Conservation (phyloP, 2,329 filamentous ascomycete genomes). For the Fusarium tricinctum region DNA sequence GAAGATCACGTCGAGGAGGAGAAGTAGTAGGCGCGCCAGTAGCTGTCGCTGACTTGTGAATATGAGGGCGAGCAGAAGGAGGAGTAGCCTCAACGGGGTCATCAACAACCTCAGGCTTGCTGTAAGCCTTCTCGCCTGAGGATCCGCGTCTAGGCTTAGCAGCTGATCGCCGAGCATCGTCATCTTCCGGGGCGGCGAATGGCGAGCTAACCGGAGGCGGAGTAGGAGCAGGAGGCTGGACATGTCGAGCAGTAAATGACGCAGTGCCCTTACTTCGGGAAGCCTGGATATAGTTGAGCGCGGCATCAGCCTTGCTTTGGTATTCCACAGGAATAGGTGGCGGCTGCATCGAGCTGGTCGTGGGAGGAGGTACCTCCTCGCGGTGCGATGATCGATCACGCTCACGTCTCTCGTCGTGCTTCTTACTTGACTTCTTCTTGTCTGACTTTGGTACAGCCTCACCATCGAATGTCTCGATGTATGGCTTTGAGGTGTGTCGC, state of each 20-base stretch:
- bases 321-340: constrained; percentile 47
- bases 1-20: constrained; percentile 53
- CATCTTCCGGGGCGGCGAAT: constrained; percentile 51
- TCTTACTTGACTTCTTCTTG: constrained; percentile 59
- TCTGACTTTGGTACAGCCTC: constrained; percentile 46
- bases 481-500: constrained; percentile 51
- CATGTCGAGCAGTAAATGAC: constrained; percentile 43
- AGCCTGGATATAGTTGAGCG: constrained; percentile 52
- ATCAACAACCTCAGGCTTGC: constrained; percentile 53
- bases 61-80: constrained; percentile 50
- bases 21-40: constrained; percentile 49
- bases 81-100: constrained; percentile 52
- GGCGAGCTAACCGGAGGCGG: constrained; percentile 53
- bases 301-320: constrained; percentile 33
- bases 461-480: constrained; percentile 55
- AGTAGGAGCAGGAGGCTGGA: constrained; percentile 55
- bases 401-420: constrained; percentile 57
- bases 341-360: constrained; percentile 39
- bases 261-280: constrained; percentile 47
- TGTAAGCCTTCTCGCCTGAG: constrained; percentile 51
- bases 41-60: constrained; percentile 48
- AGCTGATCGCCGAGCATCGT: constrained; percentile 54
- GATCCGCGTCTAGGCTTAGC: constrained; percentile 55
- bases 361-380: constrained; percentile 49
- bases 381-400: constrained; percentile 54